A percentile compares a stretch with the other conserved stretches of the same genome.
These are phyloP conservation scores for Malbranchea zuffiana DNA, from an alignment of 2,329 filamentous ascomycete genomes.

Conservation along the genomic window DNA sequence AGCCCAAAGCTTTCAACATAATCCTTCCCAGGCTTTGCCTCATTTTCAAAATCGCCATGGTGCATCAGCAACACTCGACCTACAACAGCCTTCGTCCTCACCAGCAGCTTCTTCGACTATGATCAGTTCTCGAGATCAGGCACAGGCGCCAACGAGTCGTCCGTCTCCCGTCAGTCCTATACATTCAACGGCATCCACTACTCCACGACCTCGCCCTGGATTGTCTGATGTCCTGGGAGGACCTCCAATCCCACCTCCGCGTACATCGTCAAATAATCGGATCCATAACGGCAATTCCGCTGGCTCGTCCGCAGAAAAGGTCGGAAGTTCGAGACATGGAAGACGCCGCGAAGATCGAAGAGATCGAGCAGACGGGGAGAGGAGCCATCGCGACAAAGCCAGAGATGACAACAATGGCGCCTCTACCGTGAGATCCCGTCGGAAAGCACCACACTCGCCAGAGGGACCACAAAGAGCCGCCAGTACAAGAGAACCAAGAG, in stretches of 20 bases:
- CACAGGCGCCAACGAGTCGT: slow-evolving; percentile 33
- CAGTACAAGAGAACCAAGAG: slow-evolving; percentile 33
- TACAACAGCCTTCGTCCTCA: slow-evolving; percentile 24
- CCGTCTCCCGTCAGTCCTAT: slow-evolving; percentile 32
- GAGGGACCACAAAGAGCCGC: slow-evolving; percentile 36
- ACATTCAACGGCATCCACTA: slow-evolving; percentile 8
- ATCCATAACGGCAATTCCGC: slow-evolving; percentile 32
- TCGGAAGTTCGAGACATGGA: slow-evolving; percentile 31
- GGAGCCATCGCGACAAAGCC: slow-evolving; percentile 34
- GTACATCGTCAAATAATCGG: slow-evolving; percentile 66
- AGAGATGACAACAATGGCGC: slow-evolving; percentile 29
- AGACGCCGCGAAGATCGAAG: slow-evolving; percentile 32
- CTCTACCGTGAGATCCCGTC: slow-evolving; percentile 34
- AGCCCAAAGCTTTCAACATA: slow-evolving; percentile 42
- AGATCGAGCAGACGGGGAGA: slow-evolving; percentile 23
- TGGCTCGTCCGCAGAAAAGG: slow-evolving; percentile 25
- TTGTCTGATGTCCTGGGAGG: slow-evolving; percentile 43
- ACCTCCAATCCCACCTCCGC: slow-evolving; percentile 63
- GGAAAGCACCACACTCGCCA: slow-evolving; percentile 37
- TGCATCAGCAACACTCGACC: slow-evolving; percentile 18
- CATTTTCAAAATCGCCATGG: slow-evolving; percentile 15
- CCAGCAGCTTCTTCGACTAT: slow-evolving; percentile 32
- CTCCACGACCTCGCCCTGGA: slow-evolving; percentile 19
- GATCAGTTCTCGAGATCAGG: slow-evolving; percentile 37
- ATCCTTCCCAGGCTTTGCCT: slow-evolving; percentile 35